Base-by-base conservation (phyloP, 371 early-diverging fungal species). In the Actinomortierella wolfii region DNA sequence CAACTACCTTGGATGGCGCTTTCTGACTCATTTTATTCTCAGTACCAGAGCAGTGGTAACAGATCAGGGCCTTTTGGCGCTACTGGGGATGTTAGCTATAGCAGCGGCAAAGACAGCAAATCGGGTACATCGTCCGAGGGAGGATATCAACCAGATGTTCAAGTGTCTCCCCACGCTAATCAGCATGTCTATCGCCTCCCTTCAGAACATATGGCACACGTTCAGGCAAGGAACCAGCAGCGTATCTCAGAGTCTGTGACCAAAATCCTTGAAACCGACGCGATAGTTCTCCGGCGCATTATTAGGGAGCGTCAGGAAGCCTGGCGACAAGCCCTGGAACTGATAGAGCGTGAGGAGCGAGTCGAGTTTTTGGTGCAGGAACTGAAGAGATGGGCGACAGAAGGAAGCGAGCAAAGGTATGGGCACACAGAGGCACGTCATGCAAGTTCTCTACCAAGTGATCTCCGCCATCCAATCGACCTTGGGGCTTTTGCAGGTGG, bases 331-430 rank as follows among this genome's bases (percentile, higher is more conserved):
- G 69, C 69, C 0, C 45, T 68, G 2, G 54, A 56, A 26, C 59
- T 54, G 2, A 51, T 68, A 40, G 69, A 68, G 21, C 64, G 69
- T 7, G 69, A 68, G 28, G 64, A 64, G 43, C 42, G 69, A 40
- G 59, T 68, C 24, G 64, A 68, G 39, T 68, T 68, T 39, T 56
- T 68, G 24, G 57, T 68, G 11, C 60, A 64, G 18, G 69, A 68
- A 43, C 18, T 68, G n/a, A 59, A 48, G 18, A 63, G 69, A 11
- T 68, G 69, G 63, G 69, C 69, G 1, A 51, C 20, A 1, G 50
- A 52, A 4, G 58, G 47, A 44, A 29, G 47, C 28, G 18, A n/a
- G 1, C 26, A 46, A 5, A 13, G 25, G 40, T 17, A 47, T 18
- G 34, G 34, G 34, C 7, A 34, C 34, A n/a, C n/a, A n/a, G n/a